Conservation (phyloP, 176 grass and related monocot genomes). For the Rhynchospora pubera region DNA sequence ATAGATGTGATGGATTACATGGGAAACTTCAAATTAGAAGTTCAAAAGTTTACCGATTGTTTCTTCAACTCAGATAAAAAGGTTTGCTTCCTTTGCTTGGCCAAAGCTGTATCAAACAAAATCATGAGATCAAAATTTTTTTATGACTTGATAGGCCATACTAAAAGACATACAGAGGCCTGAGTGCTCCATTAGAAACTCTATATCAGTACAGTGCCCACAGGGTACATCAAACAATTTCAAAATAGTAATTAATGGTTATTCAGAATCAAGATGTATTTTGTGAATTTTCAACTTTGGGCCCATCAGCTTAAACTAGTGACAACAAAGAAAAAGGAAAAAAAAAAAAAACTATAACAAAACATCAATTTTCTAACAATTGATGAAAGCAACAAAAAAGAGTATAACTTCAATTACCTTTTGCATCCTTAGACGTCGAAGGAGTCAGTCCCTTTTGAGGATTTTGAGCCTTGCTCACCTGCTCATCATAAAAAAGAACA, state of each 20-base stretch:
- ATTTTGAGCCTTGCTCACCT: slow-evolving; percentile 85
- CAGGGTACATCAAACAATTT: background rate
- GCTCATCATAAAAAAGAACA: slow-evolving; percentile 6
- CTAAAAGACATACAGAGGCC: background rate
- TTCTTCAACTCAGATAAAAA: slow-evolving; percentile 40
- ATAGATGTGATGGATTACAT: slow-evolving; percentile 29
- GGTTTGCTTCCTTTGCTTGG: slow-evolving; percentile 59
- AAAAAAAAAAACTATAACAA: background rate
- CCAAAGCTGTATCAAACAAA: slow-evolving; percentile 43
- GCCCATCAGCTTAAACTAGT: background rate
- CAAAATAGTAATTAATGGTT: background rate
- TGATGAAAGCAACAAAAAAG: background rate
- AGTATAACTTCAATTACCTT: slow-evolving; percentile 35
- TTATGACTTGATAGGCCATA: background rate
- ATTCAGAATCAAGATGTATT: background rate
- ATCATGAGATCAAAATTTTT: slow-evolving; percentile 21
- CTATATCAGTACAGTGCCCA: background rate
- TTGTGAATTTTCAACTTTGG: background rate
- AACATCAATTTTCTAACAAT: background rate
- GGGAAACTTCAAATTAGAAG: slow-evolving; percentile 25
- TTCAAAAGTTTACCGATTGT: slow-evolving; percentile 24
- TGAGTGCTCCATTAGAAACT: background rate
- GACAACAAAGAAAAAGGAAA: background rate
- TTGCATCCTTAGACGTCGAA: slow-evolving; percentile 65
- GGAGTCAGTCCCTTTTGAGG: slow-evolving; percentile 65